phyloP scores from a whole-genome alignment of 2,329 filamentous ascomycete genomes.

The Cytospora piceae region DNA sequence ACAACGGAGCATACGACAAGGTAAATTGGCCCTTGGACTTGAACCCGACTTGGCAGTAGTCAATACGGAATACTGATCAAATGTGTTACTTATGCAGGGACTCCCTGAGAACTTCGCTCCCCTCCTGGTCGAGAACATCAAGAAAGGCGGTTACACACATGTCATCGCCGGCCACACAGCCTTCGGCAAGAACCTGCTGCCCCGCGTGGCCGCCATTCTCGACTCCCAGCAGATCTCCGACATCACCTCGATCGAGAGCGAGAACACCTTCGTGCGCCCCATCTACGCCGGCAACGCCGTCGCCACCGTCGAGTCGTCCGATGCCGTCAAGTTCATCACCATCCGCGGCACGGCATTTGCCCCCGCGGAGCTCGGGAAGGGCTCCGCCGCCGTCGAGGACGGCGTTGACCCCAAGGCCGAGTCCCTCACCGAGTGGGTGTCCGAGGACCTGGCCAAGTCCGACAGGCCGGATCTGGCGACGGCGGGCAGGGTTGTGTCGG shows the following conservation, averaged over 20 bases:
- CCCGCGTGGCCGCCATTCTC: constrained; percentile 86
- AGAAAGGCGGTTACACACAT: constrained; percentile 92
- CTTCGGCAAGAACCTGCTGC: constrained; percentile 94
- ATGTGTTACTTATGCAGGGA: constrained; percentile 56
- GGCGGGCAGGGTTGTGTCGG: constrained; percentile 88
- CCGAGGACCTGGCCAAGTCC: constrained; percentile 88
- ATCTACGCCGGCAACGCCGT: constrained; percentile 99
- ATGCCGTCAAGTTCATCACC: constrained; percentile 85
- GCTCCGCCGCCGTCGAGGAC: constrained; percentile 76
- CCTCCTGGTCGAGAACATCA: constrained; percentile 92
- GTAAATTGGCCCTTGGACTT: constrained; percentile 46
- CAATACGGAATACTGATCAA: neutral
- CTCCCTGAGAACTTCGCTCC: constrained; percentile 95
- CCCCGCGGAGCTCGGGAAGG: constrained; percentile 70
- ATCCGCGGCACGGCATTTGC: constrained; percentile 93
- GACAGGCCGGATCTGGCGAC: constrained; percentile 92
- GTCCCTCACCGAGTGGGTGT: constrained; percentile 82
- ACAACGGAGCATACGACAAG: constrained; percentile 92
- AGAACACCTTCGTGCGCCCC: constrained; percentile 93
- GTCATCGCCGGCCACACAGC: constrained; percentile 89
- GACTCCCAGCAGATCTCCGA: constrained; percentile 95
- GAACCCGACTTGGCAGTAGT: neutral
- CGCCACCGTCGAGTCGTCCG: constrained; percentile 88
- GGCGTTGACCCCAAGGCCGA: constrained; percentile 82
- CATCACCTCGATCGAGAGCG: constrained; percentile 81